phyloP scores from a whole-genome alignment of 2,329 filamentous ascomycete species.

The Alternaria metachromatica region DNA sequence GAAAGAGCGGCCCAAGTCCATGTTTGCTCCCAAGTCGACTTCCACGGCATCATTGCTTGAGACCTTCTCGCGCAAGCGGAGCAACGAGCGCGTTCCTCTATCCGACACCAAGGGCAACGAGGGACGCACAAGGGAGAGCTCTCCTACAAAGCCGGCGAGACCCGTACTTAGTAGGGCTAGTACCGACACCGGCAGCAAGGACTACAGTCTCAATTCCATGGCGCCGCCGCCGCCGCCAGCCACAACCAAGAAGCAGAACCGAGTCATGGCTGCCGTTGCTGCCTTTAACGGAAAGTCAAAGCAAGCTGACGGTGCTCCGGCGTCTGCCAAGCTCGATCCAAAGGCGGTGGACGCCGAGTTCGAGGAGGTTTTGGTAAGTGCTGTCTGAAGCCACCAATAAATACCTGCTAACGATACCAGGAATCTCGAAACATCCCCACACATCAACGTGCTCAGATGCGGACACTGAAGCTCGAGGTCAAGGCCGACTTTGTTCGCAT shows the following conservation, averaged over 20 bases:
- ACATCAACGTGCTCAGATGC: constrained; percentile 93
- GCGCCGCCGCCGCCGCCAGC: constrained; percentile 19
- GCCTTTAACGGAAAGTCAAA: constrained; percentile 64
- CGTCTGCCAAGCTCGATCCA: constrained; percentile 53
- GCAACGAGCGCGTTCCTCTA: constrained; percentile 41
- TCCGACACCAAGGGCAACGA: constrained; percentile 45
- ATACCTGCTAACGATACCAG: constrained; percentile 56
- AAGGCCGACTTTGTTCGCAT: constrained; percentile 96
- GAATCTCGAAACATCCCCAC: constrained; percentile 93
- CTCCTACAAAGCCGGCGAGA: constrained; percentile 28
- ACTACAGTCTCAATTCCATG: constrained; percentile 20
- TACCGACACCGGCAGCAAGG: constrained; percentile 35
- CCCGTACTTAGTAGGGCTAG: constrained; percentile 35
- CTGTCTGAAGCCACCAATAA: constrained; percentile 32
- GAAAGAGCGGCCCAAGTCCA: constrained; percentile 60
- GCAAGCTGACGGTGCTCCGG: constrained; percentile 39
- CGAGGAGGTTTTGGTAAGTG: constrained; percentile 64
- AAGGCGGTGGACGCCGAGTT: constrained; percentile 68
- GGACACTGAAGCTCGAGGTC: constrained; percentile 83
- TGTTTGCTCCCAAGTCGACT: constrained; percentile 52
- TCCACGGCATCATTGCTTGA: constrained; percentile 52
- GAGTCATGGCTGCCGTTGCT: constrained; percentile 70
- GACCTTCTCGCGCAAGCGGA: constrained; percentile 48
- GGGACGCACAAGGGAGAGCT: constrained; percentile 31
- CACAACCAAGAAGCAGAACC: constrained; percentile 52